Evolutionary conservation across 179 eudicot species (phyloP).

Genomic region (Beta corolliflora): DNA sequence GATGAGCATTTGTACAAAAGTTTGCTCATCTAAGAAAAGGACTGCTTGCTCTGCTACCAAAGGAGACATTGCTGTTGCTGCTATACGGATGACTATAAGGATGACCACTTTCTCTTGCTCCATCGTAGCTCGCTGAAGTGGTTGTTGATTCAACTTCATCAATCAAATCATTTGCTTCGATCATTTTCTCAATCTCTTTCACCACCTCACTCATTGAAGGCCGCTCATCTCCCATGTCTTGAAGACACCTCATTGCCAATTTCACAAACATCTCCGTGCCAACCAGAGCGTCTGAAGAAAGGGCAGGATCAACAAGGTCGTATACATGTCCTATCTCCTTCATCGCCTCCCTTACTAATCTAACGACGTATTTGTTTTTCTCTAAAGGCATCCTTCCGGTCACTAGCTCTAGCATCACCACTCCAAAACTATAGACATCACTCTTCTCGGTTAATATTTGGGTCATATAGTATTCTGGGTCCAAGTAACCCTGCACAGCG

Average conservation of each 20-base stretch:
- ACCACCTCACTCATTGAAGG: constrained; percentile 56
- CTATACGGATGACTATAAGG: background rate
- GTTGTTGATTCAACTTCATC: constrained; percentile 35
- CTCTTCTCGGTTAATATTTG: constrained; percentile 60
- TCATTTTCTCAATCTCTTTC: constrained; percentile 45
- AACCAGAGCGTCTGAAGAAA: constrained; percentile 29
- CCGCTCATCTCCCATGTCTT: constrained; percentile 43
- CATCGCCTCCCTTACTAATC: constrained; percentile 40
- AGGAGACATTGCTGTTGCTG: constrained; percentile 34
- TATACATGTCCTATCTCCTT: constrained; percentile 34
- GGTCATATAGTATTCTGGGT: constrained; percentile 67
- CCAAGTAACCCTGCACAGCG: constrained; percentile 58
- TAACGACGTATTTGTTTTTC: constrained; percentile 50
- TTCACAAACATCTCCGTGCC: constrained; percentile 50
- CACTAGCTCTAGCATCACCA: constrained; percentile 58
- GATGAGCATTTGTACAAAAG: background rate
- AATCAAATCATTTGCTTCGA: constrained; percentile 28
- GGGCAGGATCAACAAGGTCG: constrained; percentile 44
- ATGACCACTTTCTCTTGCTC: constrained; percentile 13
- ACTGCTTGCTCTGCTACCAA: constrained; percentile 22
- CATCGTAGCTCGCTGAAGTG: constrained; percentile 26
- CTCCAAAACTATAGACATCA: constrained; percentile 69
- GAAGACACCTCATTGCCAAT: constrained; percentile 51
- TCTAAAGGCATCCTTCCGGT: constrained; percentile 53
- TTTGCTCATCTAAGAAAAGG: constrained; percentile 30